These are phyloP conservation scores for Xylaria sp. DNA, from an alignment of 2,329 filamentous ascomycete species.

Conservation along the genomic window DNA sequence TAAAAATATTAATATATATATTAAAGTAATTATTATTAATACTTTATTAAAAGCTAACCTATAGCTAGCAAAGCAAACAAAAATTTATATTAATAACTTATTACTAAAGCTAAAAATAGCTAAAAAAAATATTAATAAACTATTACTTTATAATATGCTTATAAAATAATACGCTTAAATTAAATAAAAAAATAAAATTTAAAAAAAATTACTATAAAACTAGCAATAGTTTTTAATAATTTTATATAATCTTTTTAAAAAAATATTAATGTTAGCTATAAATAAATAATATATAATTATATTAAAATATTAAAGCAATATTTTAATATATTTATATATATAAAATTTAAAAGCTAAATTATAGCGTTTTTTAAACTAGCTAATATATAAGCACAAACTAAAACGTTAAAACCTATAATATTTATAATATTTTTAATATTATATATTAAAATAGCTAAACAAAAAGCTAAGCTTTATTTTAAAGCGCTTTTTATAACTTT, in stretches of 20 bases:
- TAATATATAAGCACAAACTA: background rate
- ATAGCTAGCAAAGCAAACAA: background rate
- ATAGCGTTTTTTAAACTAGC: background rate
- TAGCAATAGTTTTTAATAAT: conserved; percentile 5
- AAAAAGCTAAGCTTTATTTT: background rate
- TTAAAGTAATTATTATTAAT: background rate
- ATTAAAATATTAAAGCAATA: conserved; percentile 6
- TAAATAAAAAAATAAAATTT: conserved; percentile 6
- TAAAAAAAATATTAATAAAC: conserved; percentile 4
- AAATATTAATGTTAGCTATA: background rate
- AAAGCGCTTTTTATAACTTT: background rate
- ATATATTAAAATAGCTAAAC: background rate
- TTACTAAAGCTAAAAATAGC: conserved; percentile 11
- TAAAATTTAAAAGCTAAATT: background rate
- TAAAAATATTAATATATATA: background rate
- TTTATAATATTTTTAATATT: background rate
- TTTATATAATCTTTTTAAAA: conserved; percentile 5
- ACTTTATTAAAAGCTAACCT: conserved; percentile 6
- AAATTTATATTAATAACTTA: background rate
- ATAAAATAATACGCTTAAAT: background rate
- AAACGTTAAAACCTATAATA: background rate
- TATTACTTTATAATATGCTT: conserved; percentile 2
- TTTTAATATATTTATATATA: conserved; percentile 5
- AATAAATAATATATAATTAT: conserved; percentile 3
- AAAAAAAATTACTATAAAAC: conserved; percentile 2